Percentiles rank a stretch among this genome's conserved stretches.
These are phyloP conservation scores for Fomitopsis pinicola DNA, from an alignment of 1,284 basidiomycete species.

Conservation along the genomic window DNA sequence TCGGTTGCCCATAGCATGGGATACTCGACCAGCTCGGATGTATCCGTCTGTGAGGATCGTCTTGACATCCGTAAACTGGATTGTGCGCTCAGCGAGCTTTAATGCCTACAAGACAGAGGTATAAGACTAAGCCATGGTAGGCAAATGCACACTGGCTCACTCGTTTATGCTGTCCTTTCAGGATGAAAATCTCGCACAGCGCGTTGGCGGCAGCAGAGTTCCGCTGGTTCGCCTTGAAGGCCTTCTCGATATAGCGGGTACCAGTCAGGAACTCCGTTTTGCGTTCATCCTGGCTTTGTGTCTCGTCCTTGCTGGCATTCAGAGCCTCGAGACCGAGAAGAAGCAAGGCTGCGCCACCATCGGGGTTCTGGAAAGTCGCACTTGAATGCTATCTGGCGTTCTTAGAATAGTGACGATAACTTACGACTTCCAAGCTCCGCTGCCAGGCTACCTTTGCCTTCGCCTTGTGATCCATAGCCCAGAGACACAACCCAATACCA, in stretches of 20 bases:
- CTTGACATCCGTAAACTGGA: slow-evolving; percentile 88
- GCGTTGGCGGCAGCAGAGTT: slow-evolving; percentile 77
- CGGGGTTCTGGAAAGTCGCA: slow-evolving; percentile 54
- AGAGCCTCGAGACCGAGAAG: slow-evolving; percentile 82
- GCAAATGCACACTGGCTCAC: slow-evolving; percentile 26
- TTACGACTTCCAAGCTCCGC: slow-evolving; percentile 75
- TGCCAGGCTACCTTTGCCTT: slow-evolving; percentile 87
- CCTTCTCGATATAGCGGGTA: slow-evolving; percentile 64
- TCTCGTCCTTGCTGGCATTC: slow-evolving; percentile 73
- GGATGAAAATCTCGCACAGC: slow-evolving; percentile 69
- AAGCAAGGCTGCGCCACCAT: slow-evolving; percentile 71
- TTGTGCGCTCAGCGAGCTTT: slow-evolving; percentile 88
- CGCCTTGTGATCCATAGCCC: slow-evolving; percentile 77
- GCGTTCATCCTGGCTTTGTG: slow-evolving; percentile 55
- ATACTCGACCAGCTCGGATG: slow-evolving; percentile 73
- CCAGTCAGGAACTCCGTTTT: slow-evolving; percentile 52
- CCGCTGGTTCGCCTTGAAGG: slow-evolving; percentile 75
- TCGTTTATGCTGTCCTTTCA: slow-evolving; percentile 56
- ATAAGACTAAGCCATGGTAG: neutral
- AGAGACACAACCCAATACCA: slow-evolving; percentile 89
- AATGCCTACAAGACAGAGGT: slow-evolving; percentile 49
- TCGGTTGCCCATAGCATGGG: slow-evolving; percentile 63
- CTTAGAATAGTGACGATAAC: slow-evolving; percentile 24
- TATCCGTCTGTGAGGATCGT: slow-evolving; percentile 77
- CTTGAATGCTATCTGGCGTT: neutral